A percentile compares a stretch with the other conserved stretches of the same genome.
Conservation (phyloP, 2,329 filamentous ascomycete species). For the Coleophoma cylindrospora region DNA sequence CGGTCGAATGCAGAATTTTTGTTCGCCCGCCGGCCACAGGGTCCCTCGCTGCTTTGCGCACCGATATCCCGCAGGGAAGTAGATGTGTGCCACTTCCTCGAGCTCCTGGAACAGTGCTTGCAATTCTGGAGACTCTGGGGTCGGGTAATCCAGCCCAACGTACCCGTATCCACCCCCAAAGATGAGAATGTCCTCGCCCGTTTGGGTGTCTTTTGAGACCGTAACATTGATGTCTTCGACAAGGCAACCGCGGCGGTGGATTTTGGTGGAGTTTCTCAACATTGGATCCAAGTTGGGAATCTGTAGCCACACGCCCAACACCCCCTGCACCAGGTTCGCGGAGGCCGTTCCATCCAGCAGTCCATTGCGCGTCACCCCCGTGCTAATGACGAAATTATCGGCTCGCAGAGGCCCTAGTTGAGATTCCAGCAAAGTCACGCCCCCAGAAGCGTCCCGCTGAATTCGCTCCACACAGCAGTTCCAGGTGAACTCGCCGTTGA, state of each 20-base stretch:
- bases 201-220: background rate
- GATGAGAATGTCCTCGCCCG: background rate
- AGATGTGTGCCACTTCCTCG: slow-evolving; percentile 1
- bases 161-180: background rate
- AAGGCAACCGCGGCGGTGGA: background rate
- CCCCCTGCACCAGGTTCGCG: background rate
- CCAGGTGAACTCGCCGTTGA: background rate
- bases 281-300: background rate
- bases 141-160: background rate
- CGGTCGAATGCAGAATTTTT: background rate
- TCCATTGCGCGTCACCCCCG: background rate
- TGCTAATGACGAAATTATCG: background rate
- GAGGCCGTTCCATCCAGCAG: background rate
- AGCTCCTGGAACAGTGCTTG: background rate
- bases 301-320: background rate
- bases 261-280: background rate
- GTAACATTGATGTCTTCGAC: background rate
- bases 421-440: background rate
- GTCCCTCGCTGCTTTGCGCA: background rate
- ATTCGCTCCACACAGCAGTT: background rate
- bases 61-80: slow-evolving; percentile 1
- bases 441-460: background rate
- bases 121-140: background rate
- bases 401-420: background rate
- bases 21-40: background rate